Conservation (phyloP, 1,284 basidiomycete genomes). For the Polyporus tsugae region DNA sequence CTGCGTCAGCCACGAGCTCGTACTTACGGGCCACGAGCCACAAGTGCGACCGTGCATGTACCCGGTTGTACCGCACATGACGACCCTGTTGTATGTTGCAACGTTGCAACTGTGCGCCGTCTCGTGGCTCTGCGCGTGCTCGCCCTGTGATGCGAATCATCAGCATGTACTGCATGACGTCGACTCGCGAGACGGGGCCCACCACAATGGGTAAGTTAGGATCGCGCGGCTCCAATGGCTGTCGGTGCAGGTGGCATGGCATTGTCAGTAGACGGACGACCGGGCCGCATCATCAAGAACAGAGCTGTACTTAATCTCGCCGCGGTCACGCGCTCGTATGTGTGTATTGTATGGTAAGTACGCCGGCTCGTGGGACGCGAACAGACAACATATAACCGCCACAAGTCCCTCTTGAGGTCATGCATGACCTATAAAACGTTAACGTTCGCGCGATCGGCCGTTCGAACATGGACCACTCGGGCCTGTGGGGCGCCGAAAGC, state of each 20-base stretch:
- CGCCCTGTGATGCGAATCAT: background rate
- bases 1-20: background rate
- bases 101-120: background rate
- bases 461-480: background rate
- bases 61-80: background rate
- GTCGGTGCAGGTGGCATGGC: background rate
- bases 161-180: background rate
- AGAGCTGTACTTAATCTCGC: too few relatives aligned
- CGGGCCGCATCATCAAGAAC: background rate
- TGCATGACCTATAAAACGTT: background rate
- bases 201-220: too few relatives aligned
- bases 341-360: background rate
- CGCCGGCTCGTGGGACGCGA: background rate
- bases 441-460: constrained; percentile 5
- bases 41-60: background rate
- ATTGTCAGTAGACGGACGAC: constrained; percentile 3
- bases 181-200: background rate
- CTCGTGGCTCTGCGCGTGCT: background rate
- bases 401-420: background rate
- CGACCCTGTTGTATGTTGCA: background rate
- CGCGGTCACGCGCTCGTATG: background rate
- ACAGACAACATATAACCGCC: background rate
- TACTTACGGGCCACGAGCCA: background rate
- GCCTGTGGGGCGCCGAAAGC: background rate
- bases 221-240: background rate